Conservation (phyloP, 108 stramenopile species). For the Cyclotella choctawhatcheeana region DNA sequence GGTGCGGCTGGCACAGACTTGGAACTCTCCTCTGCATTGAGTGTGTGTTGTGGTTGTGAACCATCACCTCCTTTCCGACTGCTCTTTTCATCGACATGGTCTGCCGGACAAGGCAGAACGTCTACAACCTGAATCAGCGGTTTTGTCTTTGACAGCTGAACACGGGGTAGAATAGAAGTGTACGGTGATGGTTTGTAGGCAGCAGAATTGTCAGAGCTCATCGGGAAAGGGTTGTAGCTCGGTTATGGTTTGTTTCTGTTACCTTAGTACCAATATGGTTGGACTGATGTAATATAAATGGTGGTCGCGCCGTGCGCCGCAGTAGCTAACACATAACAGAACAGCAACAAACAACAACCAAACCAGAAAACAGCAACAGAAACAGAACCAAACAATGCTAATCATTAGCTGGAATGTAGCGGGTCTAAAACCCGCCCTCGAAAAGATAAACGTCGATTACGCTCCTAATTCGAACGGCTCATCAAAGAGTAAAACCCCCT, state of each 20-base stretch:
- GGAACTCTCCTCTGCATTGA: no score
- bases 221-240: no score
- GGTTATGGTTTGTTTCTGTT: no score
- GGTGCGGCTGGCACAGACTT: no score
- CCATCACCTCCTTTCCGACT: neutral
- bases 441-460: constrained; percentile 66
- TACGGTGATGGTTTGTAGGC: constrained; percentile 10
- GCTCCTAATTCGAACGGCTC: constrained; percentile 48
- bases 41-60: no score
- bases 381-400: constrained; percentile 50
- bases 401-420: constrained; percentile 94
- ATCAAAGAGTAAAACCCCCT: constrained; percentile 71
- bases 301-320: no score
- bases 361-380: neutral
- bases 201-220: no score
- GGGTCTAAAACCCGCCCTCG: constrained; percentile 74
- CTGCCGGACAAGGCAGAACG: neutral
- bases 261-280: no score
- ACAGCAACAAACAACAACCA: neutral
- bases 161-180: constrained; percentile 12
- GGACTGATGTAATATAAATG: no score
- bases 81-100: no score
- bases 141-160: neutral
- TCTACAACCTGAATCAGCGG: constrained; percentile 1
- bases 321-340: no score